phyloP scores from a whole-genome alignment of 2,329 filamentous ascomycete genomes.

The Fusarium setosum region DNA sequence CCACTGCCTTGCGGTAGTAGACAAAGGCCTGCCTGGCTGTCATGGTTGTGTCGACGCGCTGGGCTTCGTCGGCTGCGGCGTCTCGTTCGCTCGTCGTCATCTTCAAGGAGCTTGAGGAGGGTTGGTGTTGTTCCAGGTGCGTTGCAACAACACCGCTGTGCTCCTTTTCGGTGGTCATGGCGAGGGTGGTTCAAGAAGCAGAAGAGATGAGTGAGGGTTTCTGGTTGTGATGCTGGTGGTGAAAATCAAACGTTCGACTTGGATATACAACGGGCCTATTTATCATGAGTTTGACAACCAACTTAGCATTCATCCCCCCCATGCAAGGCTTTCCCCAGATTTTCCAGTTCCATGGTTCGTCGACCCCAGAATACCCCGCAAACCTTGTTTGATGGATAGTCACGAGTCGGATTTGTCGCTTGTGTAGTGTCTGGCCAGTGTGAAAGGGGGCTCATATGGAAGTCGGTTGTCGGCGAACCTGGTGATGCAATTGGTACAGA shows the following conservation, averaged over 20 bases:
- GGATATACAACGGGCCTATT: too few species aligned
- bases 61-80: conserved; percentile 6
- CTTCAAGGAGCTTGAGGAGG: background rate
- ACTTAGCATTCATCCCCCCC: too few species aligned
- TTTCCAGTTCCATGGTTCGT: background rate
- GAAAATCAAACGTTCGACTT: too few species aligned
- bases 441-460: too few species aligned
- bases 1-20: conserved; percentile 30
- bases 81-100: background rate
- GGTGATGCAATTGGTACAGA: background rate
- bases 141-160: background rate
- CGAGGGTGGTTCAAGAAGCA: background rate
- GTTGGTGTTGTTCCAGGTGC: background rate
- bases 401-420: too few species aligned
- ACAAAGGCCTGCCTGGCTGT: background rate
- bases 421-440: too few species aligned
- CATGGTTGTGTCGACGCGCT: conserved; percentile 3
- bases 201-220: too few species aligned
- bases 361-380: background rate
- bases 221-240: too few species aligned
- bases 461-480: background rate
- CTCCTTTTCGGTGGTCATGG: background rate
- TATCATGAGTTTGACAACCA: too few species aligned
- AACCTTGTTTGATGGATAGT: background rate
- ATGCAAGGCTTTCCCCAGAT: background rate